Percentiles rank a stretch among this genome's conserved stretches.
Conservation (phyloP, 208 protist genomes). For the Leishmania mexicana region DNA sequence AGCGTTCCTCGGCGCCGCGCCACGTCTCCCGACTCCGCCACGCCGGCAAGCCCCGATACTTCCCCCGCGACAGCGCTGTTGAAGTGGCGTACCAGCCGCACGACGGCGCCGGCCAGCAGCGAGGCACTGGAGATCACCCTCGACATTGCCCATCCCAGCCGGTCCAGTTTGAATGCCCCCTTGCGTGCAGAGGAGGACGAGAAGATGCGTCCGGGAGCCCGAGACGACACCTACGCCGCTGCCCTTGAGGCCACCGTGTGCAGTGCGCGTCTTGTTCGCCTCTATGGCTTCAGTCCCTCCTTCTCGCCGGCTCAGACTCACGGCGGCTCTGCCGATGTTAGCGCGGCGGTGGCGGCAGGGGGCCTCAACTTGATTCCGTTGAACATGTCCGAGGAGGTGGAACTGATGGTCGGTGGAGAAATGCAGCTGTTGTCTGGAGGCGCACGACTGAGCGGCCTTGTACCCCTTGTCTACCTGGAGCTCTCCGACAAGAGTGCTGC, state of each 20-base stretch:
- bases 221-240: slow-evolving; percentile 8
- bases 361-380: slow-evolving; percentile 12
- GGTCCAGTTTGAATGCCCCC: background rate
- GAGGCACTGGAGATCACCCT: slow-evolving; percentile 17
- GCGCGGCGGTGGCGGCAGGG: background rate
- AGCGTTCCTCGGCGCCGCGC: background rate
- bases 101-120: background rate
- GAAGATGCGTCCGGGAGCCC: background rate
- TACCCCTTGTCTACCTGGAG: slow-evolving; percentile 32
- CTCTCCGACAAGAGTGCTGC: slow-evolving; percentile 1
- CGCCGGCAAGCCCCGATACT: background rate
- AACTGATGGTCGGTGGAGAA: slow-evolving; percentile 24
- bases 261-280: slow-evolving; percentile 15
- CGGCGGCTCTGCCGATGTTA: background rate
- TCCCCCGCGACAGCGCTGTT: slow-evolving; percentile 4
- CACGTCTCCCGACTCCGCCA: too few relatives aligned
- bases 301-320: background rate
- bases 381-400: slow-evolving; percentile 18
- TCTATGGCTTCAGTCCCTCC: slow-evolving; percentile 22
- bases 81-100: slow-evolving; percentile 7
- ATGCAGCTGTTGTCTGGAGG: background rate
- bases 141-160: slow-evolving; percentile 14
- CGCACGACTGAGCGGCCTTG: slow-evolving; percentile 11
- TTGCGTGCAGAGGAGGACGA: background rate
- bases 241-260: slow-evolving; percentile 27